phyloP scores from a whole-genome alignment of 345 rosid genomes.

The Hirschfeldia incana region DNA sequence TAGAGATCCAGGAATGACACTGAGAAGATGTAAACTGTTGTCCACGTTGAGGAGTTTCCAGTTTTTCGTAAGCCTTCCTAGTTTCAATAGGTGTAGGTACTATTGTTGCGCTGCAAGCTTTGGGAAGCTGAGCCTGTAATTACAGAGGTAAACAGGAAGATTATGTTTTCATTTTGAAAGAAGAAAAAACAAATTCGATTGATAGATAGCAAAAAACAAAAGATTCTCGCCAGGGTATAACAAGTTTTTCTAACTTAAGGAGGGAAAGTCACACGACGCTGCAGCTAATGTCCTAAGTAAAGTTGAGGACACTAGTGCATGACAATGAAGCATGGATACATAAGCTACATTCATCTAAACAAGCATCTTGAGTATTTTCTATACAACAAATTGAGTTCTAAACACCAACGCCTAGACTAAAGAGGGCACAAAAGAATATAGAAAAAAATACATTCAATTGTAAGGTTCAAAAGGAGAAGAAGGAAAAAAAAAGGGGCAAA shows the following conservation, averaged over 20 bases:
- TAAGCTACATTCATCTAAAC: neutral
- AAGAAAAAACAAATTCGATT: neutral
- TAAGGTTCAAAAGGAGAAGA: neutral
- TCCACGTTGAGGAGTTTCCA: slow-evolving; percentile 44
- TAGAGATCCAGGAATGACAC: slow-evolving; percentile 36
- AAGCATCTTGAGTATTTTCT: neutral
- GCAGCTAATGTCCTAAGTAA: neutral
- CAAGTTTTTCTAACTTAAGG: neutral
- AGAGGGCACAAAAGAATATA: neutral
- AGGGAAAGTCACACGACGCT: neutral
- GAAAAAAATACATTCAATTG: neutral
- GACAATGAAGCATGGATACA: neutral
- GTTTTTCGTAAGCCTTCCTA: slow-evolving; percentile 47
- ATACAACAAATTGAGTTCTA: neutral
- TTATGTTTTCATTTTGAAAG: neutral
- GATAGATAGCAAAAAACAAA: neutral
- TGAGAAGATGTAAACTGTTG: slow-evolving; percentile 38
- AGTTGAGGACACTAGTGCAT: neutral
- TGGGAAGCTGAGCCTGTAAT: slow-evolving; percentile 65
- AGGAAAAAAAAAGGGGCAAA: too few species aligned
- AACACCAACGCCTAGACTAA: neutral
- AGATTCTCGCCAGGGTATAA: neutral
- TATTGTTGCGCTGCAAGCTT: slow-evolving; percentile 60
- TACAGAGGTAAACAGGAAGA: neutral
- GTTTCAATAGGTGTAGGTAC: slow-evolving; percentile 67